phyloP scores from a whole-genome alignment of 163 green algal genomes.

The Coccomyxa subellipsoidea region DNA sequence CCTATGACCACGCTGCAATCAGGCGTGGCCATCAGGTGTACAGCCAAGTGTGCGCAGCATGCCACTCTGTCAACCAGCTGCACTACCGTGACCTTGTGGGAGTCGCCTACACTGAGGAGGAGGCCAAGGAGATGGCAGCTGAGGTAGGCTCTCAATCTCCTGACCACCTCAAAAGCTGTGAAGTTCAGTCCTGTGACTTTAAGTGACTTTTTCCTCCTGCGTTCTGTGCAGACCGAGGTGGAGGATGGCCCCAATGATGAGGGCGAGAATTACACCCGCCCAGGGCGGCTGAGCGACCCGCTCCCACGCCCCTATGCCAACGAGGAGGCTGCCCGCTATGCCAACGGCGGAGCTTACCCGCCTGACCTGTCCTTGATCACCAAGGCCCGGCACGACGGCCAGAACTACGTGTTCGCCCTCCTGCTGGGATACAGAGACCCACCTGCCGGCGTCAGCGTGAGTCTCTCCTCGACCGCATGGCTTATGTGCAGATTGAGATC shows the following conservation, averaged over 20 bases:
- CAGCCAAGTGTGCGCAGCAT: constrained; percentile 92
- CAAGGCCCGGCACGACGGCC: constrained; percentile 92
- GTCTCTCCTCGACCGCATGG: no score
- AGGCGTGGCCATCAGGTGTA: constrained; percentile 92
- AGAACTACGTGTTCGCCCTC: constrained; percentile 98
- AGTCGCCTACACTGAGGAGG: constrained; percentile 91
- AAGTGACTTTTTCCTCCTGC: not conserved
- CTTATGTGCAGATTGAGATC: not conserved
- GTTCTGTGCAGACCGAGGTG: constrained; percentile 48
- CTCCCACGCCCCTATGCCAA: constrained; percentile 95
- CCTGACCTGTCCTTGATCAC: constrained; percentile 96
- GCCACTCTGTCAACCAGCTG: constrained; percentile 91
- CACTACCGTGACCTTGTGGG: constrained; percentile 95
- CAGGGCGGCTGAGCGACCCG: constrained; percentile 86
- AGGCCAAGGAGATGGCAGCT: constrained; percentile 84
- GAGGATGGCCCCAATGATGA: constrained; percentile 96
- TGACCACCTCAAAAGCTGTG: not conserved
- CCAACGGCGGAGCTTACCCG: constrained; percentile 97
- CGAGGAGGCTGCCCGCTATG: constrained; percentile 87
- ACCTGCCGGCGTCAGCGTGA: constrained; percentile 84
- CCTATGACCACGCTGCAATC: constrained; percentile 93
- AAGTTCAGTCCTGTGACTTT: not conserved
- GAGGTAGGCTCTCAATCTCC: constrained; percentile 40
- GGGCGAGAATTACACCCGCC: constrained; percentile 75
- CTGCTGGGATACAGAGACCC: constrained; percentile 96